Evolutionary conservation across 1,139 yeast species (phyloP).

Genomic region (Neolecta irregularis): DNA sequence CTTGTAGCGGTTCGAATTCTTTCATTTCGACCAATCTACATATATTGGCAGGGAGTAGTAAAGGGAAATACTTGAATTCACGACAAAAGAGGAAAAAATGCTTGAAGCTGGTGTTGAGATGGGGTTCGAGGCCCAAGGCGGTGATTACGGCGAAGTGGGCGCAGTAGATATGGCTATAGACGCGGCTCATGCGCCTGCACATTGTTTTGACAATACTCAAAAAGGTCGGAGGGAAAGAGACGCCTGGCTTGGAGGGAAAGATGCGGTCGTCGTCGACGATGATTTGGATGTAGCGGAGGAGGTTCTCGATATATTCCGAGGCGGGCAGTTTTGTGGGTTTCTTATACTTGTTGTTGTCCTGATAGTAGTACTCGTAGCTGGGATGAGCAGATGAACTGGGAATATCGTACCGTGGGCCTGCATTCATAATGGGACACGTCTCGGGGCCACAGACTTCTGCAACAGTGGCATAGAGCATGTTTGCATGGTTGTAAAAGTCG

Average conservation of each 20-base stretch:
- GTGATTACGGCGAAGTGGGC: constrained; percentile 92
- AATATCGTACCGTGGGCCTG: constrained; percentile 11
- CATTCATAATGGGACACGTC: constrained; percentile 75
- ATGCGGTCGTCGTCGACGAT: constrained; percentile 77
- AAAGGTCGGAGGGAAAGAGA: constrained; percentile 43
- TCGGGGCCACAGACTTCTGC: constrained; percentile 90
- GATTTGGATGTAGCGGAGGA: constrained; percentile 89
- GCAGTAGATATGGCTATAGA: constrained; percentile 95
- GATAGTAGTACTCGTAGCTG: constrained; percentile 72
- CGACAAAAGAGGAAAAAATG: constrained; percentile 80
- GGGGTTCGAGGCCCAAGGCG: constrained; percentile 83
- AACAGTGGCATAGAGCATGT: constrained; percentile 90
- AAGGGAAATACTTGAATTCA: constrained; percentile 39
- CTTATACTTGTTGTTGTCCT: constrained; percentile 38
- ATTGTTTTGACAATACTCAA: constrained; percentile 66
- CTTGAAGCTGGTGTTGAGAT: constrained; percentile 81
- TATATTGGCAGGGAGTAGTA: background rate
- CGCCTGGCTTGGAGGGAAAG: constrained; percentile 77
- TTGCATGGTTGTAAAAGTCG: constrained; percentile 78
- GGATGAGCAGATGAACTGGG: background rate
- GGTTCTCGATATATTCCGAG: constrained; percentile 80
- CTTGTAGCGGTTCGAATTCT: constrained; percentile 87
- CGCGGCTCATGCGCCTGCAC: constrained; percentile 76
- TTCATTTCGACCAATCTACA: constrained; percentile 43
- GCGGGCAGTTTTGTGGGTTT: constrained; percentile 72